These are phyloP conservation scores for Neocatenulostroma microsporum DNA, from an alignment of 2,329 filamentous ascomycete genomes.

Conservation along the genomic window DNA sequence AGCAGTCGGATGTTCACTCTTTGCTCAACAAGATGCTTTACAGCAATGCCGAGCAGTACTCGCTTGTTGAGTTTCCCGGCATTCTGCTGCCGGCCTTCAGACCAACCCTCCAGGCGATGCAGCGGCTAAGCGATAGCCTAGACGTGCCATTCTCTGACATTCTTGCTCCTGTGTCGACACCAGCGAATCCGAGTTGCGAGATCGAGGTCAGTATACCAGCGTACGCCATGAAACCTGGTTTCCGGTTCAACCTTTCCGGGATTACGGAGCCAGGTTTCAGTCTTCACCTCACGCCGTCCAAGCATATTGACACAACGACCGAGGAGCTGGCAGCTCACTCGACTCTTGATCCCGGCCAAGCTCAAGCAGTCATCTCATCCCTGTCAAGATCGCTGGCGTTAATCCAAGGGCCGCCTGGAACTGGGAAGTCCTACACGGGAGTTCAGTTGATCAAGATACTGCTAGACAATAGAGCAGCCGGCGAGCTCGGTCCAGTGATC, in stretches of 20 bases:
- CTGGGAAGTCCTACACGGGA: conserved; percentile 58
- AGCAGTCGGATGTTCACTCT: conserved; percentile 5
- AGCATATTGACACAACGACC: conserved; percentile 7
- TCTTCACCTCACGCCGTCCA: conserved; percentile 10
- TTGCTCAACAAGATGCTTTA: conserved; percentile 5
- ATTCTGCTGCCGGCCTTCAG: conserved; percentile 52
- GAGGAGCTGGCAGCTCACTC: conserved; percentile 30
- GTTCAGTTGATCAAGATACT: conserved; percentile 52
- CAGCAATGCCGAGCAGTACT: conserved; percentile 1
- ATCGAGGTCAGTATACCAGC: conserved; percentile 39
- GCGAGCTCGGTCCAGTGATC: conserved; percentile 40
- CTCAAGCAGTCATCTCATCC: conserved; percentile 46
- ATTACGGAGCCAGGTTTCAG: conserved; percentile 10
- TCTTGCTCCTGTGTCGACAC: conserved; percentile 20
- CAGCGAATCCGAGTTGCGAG: conserved; percentile 9
- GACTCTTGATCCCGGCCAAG: conserved; percentile 46
- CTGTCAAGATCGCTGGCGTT: conserved; percentile 49
- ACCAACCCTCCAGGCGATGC: conserved; percentile 50
- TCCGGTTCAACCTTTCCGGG: conserved; percentile 41
- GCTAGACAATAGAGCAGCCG: conserved; percentile 36
- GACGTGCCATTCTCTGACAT: conserved; percentile 26
- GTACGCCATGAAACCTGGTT: conserved; percentile 44
- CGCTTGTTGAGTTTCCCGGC: conserved; percentile 55
- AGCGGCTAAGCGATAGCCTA: conserved; percentile 38
- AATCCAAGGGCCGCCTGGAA: conserved; percentile 64